Conservation (phyloP, 2,329 filamentous ascomycete genomes). For the Cryphonectria carpinicola region DNA sequence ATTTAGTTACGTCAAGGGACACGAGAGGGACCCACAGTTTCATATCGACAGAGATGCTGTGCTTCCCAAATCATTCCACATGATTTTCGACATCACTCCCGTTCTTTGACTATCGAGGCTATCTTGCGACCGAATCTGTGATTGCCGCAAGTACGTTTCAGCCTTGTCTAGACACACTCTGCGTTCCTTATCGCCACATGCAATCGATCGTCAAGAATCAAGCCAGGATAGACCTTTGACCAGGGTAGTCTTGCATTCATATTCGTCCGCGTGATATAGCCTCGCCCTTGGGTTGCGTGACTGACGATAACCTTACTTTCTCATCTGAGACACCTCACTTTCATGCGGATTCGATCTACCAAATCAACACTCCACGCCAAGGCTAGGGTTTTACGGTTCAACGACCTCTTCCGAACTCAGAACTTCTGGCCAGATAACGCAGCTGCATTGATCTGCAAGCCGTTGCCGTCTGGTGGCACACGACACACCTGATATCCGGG, state of each 20-base stretch:
- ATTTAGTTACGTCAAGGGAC: background rate
- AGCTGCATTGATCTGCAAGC: slow-evolving; percentile 10
- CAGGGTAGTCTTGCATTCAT: slow-evolving; percentile 12
- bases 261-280: slow-evolving; percentile 17
- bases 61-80: slow-evolving; percentile 5
- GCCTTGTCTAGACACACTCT: slow-evolving; percentile 20
- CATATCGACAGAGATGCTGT: slow-evolving; percentile 10
- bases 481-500: background rate
- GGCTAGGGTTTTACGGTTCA: slow-evolving; percentile 16
- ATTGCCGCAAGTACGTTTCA: slow-evolving; percentile 29
- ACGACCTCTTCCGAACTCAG: background rate
- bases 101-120: background rate
- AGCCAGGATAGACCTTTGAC: slow-evolving; percentile 10
- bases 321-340: slow-evolving; percentile 18
- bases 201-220: slow-evolving; percentile 9
- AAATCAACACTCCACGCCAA: slow-evolving; percentile 10
- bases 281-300: background rate
- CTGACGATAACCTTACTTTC: background rate
- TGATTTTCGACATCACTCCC: slow-evolving; percentile 5
- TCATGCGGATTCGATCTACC: slow-evolving; percentile 7
- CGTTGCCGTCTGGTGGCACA: slow-evolving; percentile 3
- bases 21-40: background rate
- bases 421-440: background rate
- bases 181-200: slow-evolving; percentile 19
- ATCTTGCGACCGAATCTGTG: slow-evolving; percentile 14